phyloP scores from a whole-genome alignment of 2,329 filamentous ascomycete species.

The Escovopsis sp. region DNA sequence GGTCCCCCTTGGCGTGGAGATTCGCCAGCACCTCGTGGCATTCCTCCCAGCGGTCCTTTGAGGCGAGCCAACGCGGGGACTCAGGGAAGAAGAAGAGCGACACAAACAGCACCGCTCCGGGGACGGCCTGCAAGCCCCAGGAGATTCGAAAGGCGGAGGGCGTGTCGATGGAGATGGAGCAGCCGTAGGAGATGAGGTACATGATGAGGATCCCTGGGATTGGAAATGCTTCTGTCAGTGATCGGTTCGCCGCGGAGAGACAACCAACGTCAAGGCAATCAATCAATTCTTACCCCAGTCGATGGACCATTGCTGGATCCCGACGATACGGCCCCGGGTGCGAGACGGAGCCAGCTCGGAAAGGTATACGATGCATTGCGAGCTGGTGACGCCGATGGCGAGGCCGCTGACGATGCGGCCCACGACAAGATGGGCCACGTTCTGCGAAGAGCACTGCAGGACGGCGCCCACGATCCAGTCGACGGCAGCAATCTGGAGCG shows the following conservation, averaged over 20 bases:
- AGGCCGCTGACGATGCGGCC: slow-evolving; percentile 4
- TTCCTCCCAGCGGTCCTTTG: slow-evolving; percentile 52
- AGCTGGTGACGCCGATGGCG: neutral
- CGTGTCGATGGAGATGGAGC: slow-evolving; percentile 12
- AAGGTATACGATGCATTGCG: slow-evolving; percentile 2
- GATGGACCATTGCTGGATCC: slow-evolving; percentile 11
- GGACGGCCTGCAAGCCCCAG: slow-evolving; percentile 46
- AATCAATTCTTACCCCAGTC: neutral
- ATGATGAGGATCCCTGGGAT: slow-evolving; percentile 8
- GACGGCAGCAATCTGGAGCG: slow-evolving; percentile 3
- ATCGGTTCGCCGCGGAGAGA: slow-evolving; percentile 8
- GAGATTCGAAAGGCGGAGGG: slow-evolving; percentile 26
- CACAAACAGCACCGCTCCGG: slow-evolving; percentile 35
- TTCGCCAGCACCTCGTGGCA: slow-evolving; percentile 41
- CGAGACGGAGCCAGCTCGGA: neutral
- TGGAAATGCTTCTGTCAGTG: no score
- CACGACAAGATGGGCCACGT: slow-evolving; percentile 4
- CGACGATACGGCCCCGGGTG: slow-evolving; percentile 25
- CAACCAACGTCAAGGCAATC: slow-evolving; percentile 9
- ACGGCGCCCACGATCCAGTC: slow-evolving; percentile 4
- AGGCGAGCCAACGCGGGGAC: slow-evolving; percentile 56
- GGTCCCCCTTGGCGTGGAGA: slow-evolving; percentile 43
- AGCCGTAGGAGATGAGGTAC: slow-evolving; percentile 17
- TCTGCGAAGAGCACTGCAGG: slow-evolving; percentile 1
- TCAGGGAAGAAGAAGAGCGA: slow-evolving; percentile 47